Evolutionary conservation across 306 rosid species (phyloP).

Genomic region (Echinosophora koreensis): DNA sequence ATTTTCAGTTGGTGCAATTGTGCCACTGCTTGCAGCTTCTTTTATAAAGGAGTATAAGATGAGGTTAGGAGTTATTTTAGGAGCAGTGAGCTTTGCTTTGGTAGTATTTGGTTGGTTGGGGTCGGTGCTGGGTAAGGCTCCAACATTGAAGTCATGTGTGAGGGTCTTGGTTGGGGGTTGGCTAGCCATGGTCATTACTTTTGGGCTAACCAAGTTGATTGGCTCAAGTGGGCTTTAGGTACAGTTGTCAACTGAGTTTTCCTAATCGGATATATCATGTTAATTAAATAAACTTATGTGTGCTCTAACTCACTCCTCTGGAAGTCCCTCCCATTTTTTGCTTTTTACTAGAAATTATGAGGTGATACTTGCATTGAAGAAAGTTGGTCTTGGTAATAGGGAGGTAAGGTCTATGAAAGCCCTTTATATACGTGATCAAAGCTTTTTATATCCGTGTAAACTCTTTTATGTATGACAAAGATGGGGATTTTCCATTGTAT

Average conservation of each 20-base stretch:
- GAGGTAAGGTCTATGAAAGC: neutral
- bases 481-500: too few relatives aligned
- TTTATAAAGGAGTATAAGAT: slow-evolving; percentile 56
- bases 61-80: slow-evolving; percentile 53
- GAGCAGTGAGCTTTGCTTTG: slow-evolving; percentile 51
- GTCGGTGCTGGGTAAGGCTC: slow-evolving; percentile 57
- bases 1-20: slow-evolving; percentile 59
- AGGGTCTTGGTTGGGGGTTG: slow-evolving; percentile 64
- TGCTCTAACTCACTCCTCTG: neutral
- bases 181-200: slow-evolving; percentile 62
- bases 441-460: slow-evolving; percentile 12
- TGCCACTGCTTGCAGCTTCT: slow-evolving; percentile 57
- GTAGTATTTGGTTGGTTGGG: slow-evolving; percentile 57
- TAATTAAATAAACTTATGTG: neutral
- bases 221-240: slow-evolving; percentile 51
- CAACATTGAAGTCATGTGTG: slow-evolving; percentile 47
- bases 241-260: slow-evolving; percentile 1
- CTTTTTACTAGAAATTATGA: slow-evolving; percentile 28
- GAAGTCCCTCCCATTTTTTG: neutral
- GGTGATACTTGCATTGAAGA: slow-evolving; percentile 24
- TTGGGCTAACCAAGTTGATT: slow-evolving; percentile 63
- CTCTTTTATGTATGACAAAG: slow-evolving; percentile 12
- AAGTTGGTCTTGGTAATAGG: slow-evolving; percentile 32
- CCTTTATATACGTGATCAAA: slow-evolving; percentile 3
- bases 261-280: neutral